Evolutionary conservation across 1,284 basidiomycete genomes (phyloP).

Genomic region (Sanghuangporus sanghuang): DNA sequence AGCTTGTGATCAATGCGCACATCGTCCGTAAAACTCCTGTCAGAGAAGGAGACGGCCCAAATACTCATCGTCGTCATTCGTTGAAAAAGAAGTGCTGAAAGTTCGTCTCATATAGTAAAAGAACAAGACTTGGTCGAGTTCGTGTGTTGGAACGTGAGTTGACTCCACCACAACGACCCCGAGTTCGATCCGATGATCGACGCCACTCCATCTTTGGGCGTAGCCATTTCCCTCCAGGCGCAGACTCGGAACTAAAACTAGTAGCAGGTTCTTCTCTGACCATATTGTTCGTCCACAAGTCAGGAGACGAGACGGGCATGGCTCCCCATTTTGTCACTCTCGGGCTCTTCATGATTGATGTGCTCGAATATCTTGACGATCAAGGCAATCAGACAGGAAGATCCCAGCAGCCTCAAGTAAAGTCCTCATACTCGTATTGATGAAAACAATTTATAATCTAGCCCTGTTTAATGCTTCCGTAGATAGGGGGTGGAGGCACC

Average conservation of each 20-base stretch:
- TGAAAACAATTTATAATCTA: background rate
- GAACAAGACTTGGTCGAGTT: no score
- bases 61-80: slow-evolving; percentile 42
- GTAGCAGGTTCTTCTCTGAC: no score
- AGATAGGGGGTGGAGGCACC: slow-evolving; percentile 91
- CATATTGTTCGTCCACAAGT: background rate
- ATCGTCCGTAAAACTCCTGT: slow-evolving; percentile 17
- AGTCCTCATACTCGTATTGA: background rate
- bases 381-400: slow-evolving; percentile 45
- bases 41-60: slow-evolving; percentile 39
- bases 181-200: background rate
- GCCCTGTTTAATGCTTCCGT: slow-evolving; percentile 6
- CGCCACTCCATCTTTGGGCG: background rate
- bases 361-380: slow-evolving; percentile 60
- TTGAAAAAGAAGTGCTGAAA: background rate
- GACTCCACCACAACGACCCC: no score
- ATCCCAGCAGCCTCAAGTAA: slow-evolving; percentile 47
- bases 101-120: no score
- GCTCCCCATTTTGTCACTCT: slow-evolving; percentile 48
- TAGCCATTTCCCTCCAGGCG: no score
- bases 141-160: no score
- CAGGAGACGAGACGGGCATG: background rate
- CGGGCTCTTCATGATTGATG: slow-evolving; percentile 91
- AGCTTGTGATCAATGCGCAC: slow-evolving; percentile 16
- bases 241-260: no score